Evolutionary conservation across 805 yeast species (phyloP), one percentile per base, ranked within the genome.

Genomic region (Wickerhamiella slavikovae): DNA sequence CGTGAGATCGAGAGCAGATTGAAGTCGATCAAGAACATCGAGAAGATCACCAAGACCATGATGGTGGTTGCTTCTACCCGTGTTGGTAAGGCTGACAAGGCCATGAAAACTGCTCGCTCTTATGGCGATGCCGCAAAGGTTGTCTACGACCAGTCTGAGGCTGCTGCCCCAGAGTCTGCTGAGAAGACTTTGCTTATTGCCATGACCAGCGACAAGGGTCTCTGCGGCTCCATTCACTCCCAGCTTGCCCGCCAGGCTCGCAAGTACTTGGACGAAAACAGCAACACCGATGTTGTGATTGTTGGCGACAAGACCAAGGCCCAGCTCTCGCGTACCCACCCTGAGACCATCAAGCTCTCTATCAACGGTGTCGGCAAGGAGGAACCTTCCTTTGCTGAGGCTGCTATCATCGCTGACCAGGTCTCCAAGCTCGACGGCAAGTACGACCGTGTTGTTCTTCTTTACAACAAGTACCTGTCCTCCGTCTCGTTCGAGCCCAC

Each of bases 31-130:
- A 89, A 85, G 68, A 89, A 89, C 69, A 85, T 89, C 57, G 95
- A 89, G 64, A 89, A 89, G 67, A 89, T 89, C 64, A 89, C 98
- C 62, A 89, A 89, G 64, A 89, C 98, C 58, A 89, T 89, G 96
- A 89, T 83, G 68, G 75, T 89, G 60, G 98, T 89, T 49, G 98
- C 98, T 24, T 85, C 96, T 24, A 89, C 98, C 45, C 76, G 94
- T 63, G 70, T 89, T 56, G 66, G 70, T 54, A 82, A 78, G 62
- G 98, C 98, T 38, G 93, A 82, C 61, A 77, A 74, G 57, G 93
- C 95, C 37, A 85, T 82, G 82, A 62, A 64, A 43, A 68, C 78
- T 29, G 75, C 95, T 29, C 73, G 92, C 56, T 74, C 68, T 37
- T 85, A 78, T 66, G 73, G 73, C 51, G 64, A 66, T 45, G 71